Conservation (phyloP, 2,329 filamentous ascomycete genomes). For the Uncinocarpus reesii region DNA sequence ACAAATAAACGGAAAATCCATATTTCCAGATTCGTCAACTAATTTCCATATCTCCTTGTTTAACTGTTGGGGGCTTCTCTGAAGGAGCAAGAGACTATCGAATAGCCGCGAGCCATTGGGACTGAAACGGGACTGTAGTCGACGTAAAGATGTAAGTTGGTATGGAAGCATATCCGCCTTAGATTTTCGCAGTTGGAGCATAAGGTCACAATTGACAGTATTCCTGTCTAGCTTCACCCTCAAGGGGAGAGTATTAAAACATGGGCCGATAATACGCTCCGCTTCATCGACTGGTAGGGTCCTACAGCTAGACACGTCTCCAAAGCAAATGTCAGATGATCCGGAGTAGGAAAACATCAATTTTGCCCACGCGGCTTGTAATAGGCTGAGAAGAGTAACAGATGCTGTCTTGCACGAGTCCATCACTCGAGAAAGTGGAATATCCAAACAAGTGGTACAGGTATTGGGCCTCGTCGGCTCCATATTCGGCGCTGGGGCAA, state of each 20-base stretch:
- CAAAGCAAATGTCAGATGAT: conserved; percentile 65
- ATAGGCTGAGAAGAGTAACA: conserved; percentile 54
- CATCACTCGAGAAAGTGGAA: conserved; percentile 21
- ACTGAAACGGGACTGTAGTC: conserved; percentile 50
- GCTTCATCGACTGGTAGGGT: conserved; percentile 55
- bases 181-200: conserved; percentile 50
- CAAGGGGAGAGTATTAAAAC: conserved; percentile 80
- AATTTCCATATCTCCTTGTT: conserved; percentile 43
- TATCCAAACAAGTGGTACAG: conserved; percentile 19
- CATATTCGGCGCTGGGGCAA: background rate
- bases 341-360: conserved; percentile 49
- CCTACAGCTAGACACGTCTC: conserved; percentile 73
- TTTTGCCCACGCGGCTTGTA: conserved; percentile 63
- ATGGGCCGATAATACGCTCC: conserved; percentile 69
- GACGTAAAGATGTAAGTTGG: conserved; percentile 65
- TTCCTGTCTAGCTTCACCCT: conserved; percentile 45
- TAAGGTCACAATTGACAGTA: conserved; percentile 46
- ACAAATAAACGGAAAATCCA: conserved; percentile 63
- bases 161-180: conserved; percentile 55
- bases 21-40: conserved; percentile 43
- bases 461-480: background rate
- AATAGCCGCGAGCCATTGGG: conserved; percentile 52
- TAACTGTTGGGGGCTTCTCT: conserved; percentile 46
- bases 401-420: conserved; percentile 46
- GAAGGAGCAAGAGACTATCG: conserved; percentile 69